Evolutionary conservation across 2,329 filamentous ascomycete species (phyloP), one percentile per base, ranked within the genome.

Genomic region (Sclerotinia minor): DNA sequence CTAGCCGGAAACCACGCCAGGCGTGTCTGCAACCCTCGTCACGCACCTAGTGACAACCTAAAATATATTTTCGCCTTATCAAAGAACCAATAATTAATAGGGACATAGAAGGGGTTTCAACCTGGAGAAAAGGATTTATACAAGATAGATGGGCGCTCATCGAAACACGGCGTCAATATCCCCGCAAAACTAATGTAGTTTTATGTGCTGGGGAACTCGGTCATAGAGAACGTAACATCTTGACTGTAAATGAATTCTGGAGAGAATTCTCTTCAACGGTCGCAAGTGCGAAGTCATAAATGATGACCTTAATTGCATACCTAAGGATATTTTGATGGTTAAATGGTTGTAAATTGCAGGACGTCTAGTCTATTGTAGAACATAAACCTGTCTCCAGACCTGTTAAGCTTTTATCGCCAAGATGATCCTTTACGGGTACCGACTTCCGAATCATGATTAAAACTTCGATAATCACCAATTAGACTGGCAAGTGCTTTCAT

Each of bases 401-500:
- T 38, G 2, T 15, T 55, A 24, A 35, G 13, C 21, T 24, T 24
- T 55, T 21, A 1, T 8, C 17, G 15, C 15, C 19, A 35, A 2
- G 6, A 38, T 61, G 26, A 49, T 24, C 35, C 13, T 24, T 38
- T 6, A 38, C 49, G n/a, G 8, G 11, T 26, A 19, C 2, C 11
- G 1, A 49, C 29, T 9, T 35, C 21, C 1, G 2, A 5, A 24
- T 9, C 9, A 24, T 17, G 29, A 9, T 35, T 17, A 49, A 19
- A 17, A 5, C 19, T 17, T n/a, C 5, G n/a, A 15, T 1, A 19
- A 38, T 24, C 11, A 19, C 3, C 3, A 61, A 61, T 19, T 2
- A 49, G 24, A 32, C 7, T 24, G n/a, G 26, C 58, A 61, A 61
- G 58, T 49, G 44, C 44, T 61, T 49, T 26, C 44, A 24, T 24